Evolutionary conservation across 257 asterid species (phyloP).

Genomic region (Forsythia suspensa): DNA sequence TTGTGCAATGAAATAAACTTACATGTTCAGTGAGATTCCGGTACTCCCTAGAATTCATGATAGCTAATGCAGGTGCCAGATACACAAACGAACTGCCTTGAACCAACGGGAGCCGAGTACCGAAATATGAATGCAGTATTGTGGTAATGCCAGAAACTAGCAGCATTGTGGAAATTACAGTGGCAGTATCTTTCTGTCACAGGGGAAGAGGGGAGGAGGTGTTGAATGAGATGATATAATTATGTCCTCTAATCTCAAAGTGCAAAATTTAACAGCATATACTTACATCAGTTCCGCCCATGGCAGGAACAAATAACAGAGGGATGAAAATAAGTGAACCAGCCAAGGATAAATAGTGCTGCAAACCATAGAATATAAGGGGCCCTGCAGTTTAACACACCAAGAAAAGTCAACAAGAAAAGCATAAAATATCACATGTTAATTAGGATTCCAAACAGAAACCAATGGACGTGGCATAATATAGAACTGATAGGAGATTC

Average conservation of each 20-base stretch:
- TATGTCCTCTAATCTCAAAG: neutral
- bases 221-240: neutral
- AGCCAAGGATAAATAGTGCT: constrained; percentile 90
- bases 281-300: constrained; percentile 99
- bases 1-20: constrained; percentile 28
- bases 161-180: constrained; percentile 89
- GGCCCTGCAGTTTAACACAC: constrained; percentile 58
- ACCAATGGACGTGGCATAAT: no score
- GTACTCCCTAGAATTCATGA: constrained; percentile 78
- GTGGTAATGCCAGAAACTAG: constrained; percentile 87
- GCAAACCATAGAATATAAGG: constrained; percentile 70
- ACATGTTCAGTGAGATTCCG: constrained; percentile 73
- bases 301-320: constrained; percentile 75
- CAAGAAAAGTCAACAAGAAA: constrained; percentile 20
- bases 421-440: neutral
- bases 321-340: constrained; percentile 97
- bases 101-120: constrained; percentile 92
- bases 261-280: constrained; percentile 15
- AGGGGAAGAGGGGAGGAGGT: neutral
- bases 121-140: constrained; percentile 71
- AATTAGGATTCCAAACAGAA: no score
- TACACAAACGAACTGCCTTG: constrained; percentile 98
- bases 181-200: constrained; percentile 88
- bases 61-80: constrained; percentile 91
- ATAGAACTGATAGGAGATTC: no score